Evolutionary conservation across 148 eudicot species (phyloP).

Genomic region (Rheum nobile): DNA sequence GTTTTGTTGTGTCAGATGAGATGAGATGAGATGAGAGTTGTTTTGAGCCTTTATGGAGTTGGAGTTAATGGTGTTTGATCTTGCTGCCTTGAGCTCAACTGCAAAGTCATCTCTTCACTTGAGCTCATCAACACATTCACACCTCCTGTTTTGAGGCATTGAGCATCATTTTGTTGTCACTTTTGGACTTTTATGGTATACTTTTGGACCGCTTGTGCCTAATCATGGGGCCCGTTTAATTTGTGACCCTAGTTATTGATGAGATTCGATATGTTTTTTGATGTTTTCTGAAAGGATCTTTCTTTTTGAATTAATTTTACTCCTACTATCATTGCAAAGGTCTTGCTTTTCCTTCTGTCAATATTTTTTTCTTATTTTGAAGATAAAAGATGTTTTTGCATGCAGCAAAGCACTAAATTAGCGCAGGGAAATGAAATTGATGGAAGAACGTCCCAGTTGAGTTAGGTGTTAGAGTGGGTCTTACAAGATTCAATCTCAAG

Average conservation of each 20-base stretch:
- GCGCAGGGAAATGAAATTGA: background rate
- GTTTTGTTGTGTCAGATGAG: background rate
- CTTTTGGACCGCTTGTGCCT: background rate
- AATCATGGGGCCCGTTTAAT: background rate
- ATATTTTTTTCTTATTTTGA: background rate
- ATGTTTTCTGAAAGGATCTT: background rate
- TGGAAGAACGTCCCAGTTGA: background rate
- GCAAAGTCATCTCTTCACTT: background rate
- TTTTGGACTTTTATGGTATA: background rate
- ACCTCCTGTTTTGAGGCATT: background rate
- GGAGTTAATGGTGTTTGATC: background rate
- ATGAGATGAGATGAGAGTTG: background rate
- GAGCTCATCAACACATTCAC: background rate
- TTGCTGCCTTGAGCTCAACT: background rate
- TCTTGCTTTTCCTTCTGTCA: background rate
- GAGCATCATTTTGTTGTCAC: background rate
- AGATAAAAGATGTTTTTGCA: background rate
- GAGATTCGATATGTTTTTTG: constrained; percentile 6
- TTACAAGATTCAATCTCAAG: background rate
- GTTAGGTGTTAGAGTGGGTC: background rate
- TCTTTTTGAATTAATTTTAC: background rate
- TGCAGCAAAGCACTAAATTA: background rate
- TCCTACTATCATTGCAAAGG: background rate
- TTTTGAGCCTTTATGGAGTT: background rate
- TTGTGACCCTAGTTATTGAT: background rate